Evolutionary conservation across 306 rosid species (phyloP).

Genomic region (Alnus glutinosa): DNA sequence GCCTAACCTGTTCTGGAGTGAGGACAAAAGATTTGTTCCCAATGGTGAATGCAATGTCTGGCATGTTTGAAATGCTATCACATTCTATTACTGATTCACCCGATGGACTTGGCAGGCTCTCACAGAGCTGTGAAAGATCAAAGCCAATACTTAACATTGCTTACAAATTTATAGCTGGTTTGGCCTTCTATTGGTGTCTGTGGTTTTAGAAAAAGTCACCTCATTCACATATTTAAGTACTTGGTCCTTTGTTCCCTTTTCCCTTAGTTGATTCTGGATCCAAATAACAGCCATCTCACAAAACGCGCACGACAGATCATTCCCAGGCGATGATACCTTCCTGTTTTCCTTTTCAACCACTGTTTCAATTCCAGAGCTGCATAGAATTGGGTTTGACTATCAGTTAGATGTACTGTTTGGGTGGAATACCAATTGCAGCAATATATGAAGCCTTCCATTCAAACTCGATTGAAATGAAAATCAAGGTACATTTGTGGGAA

Average conservation of each 20-base stretch:
- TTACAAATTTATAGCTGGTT: background rate
- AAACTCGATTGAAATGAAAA: slow-evolving; percentile 7
- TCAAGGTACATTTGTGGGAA: slow-evolving; percentile 7
- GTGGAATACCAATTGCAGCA: slow-evolving; percentile 12
- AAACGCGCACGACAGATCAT: slow-evolving; percentile 52
- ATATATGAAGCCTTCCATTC: background rate
- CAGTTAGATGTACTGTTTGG: slow-evolving; percentile 22
- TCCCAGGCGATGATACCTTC: slow-evolving; percentile 34
- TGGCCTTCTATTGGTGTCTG: slow-evolving; percentile 5
- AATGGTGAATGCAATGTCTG: slow-evolving; percentile 70
- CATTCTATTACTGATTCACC: slow-evolving; percentile 70
- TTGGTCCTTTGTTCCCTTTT: slow-evolving; percentile 56
- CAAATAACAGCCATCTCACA: slow-evolving; percentile 81
- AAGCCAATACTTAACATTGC: slow-evolving; percentile 21
- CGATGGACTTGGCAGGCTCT: slow-evolving; percentile 77
- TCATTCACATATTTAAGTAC: slow-evolving; percentile 57
- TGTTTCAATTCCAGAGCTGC: slow-evolving; percentile 66
- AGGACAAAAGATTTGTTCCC: slow-evolving; percentile 59
- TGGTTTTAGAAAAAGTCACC: slow-evolving; percentile 42
- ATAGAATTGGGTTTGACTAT: slow-evolving; percentile 9
- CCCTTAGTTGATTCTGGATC: slow-evolving; percentile 74
- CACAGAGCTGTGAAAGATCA: slow-evolving; percentile 56
- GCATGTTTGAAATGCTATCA: slow-evolving; percentile 56
- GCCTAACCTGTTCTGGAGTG: slow-evolving; percentile 74
- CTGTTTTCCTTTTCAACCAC: slow-evolving; percentile 54